These are phyloP conservation scores for Allium fistulosum DNA, from an alignment of 106 monocot species.

Conservation along the genomic window DNA sequence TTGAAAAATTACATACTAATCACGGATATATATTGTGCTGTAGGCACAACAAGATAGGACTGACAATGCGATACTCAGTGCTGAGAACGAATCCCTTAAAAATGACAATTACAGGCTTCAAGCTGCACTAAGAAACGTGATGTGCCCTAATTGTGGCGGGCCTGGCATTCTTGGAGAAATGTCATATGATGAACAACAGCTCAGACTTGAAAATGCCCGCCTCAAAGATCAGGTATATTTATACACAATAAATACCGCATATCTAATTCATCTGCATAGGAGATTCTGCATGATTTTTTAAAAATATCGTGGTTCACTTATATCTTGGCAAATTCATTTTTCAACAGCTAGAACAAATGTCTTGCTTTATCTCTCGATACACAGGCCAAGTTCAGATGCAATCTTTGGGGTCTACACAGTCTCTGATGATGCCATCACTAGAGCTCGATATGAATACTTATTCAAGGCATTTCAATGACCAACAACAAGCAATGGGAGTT, in stretches of 20 bases:
- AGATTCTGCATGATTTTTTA: neutral
- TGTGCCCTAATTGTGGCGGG: constrained; percentile 85
- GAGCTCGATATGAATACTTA: constrained; percentile 93
- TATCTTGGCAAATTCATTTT: neutral
- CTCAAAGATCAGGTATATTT: constrained; percentile 84
- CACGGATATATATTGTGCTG: neutral
- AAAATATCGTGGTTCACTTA: neutral
- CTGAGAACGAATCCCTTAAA: constrained; percentile 93
- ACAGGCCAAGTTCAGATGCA: constrained; percentile 20
- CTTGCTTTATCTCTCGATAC: constrained; percentile 61
- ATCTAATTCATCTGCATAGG: neutral
- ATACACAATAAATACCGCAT: neutral
- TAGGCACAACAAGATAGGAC: constrained; percentile 94
- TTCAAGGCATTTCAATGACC: constrained; percentile 60
- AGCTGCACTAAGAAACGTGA: constrained; percentile 72
- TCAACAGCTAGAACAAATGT: constrained; percentile 70
- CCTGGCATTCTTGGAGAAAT: constrained; percentile 86
- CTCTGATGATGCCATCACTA: constrained; percentile 42
- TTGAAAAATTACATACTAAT: neutral
- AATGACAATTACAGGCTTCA: constrained; percentile 87
- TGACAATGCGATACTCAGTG: constrained; percentile 72
- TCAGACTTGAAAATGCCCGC: constrained; percentile 87
- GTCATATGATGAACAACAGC: constrained; percentile 89
- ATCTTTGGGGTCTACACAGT: constrained; percentile 17
- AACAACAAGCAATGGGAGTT: neutral